Base-by-base conservation (phyloP, 768 basidiomycete genomes). In the Lactifluus subvellereus region DNA sequence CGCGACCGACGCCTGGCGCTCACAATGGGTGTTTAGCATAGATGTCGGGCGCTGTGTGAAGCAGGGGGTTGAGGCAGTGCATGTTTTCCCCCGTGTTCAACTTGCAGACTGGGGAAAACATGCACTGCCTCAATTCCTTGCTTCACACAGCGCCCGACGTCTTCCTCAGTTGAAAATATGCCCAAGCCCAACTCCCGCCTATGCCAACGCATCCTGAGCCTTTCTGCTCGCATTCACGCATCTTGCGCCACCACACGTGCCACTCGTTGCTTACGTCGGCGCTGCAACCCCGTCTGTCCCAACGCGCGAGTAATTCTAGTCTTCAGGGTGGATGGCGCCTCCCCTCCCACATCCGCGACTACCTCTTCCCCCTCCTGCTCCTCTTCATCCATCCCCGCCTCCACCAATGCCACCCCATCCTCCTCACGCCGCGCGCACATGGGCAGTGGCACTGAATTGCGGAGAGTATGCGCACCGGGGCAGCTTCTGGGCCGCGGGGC, bases 231-330 rank as follows among this genome's bases (percentile, higher is more conserved):
- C 91, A 0, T 75, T 91, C 57, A 83, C 84, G 0, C 78, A 83
- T 11, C 79, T 82, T 38, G 89, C 84, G 0, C 79, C 89, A 2
- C 79, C 86, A 0, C 91, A 93, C 68, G 85, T 89, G 0, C 77
- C 93, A 0, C 84, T 93, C n/a, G 81, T 94, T 27, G 89, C 86
- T 2, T 78, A 92, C 69, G 87, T 89, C 53, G 91, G 91, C 11
- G 88, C 87, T 1, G 91, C 91, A 0, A 84, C 89, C 4, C 80
- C 92, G 57, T 90, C 88, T 16, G 73, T 93, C 8, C 91, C 91
- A 0, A 92, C 91, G 0, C 82, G 82, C 67, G 91, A 94, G 68
- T 94, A 93, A 72, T 89, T 91, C 71, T 91, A 94, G 66, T 86
- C 85, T 67, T 90, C 89, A 0, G 85, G 87, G 1, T 93, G 91